Percentiles rank a stretch among this genome's conserved stretches.
These are phyloP conservation scores for Protea cynaroides DNA, from an alignment of 164 flowering plant species.

Conservation along the genomic window DNA sequence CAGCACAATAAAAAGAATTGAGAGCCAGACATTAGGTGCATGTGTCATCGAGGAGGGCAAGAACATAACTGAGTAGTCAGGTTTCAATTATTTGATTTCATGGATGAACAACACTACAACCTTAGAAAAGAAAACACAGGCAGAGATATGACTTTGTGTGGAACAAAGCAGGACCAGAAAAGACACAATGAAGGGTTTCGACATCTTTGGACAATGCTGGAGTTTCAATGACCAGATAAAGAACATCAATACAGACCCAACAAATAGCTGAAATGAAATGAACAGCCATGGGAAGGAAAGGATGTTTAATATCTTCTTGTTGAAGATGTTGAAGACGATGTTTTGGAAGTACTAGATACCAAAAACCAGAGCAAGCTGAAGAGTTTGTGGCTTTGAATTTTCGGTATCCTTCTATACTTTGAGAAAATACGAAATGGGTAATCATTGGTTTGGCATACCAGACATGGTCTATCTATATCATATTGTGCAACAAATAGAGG, in stretches of 20 bases:
- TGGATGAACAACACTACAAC: constrained; percentile 97
- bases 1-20: constrained; percentile 72
- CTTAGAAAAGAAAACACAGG: constrained; percentile 86
- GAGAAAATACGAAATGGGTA: constrained; percentile 15
- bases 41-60: constrained; percentile 61
- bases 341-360: constrained; percentile 90
- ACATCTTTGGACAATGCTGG: constrained; percentile 65
- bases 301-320: constrained; percentile 72
- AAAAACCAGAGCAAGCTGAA: constrained; percentile 61
- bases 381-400: constrained; percentile 31
- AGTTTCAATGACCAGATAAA: constrained; percentile 66
- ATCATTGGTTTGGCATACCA: neutral
- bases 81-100: constrained; percentile 84
- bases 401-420: constrained; percentile 27
- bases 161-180: constrained; percentile 84
- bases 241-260: constrained; percentile 83
- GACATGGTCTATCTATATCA: neutral
- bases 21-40: constrained; percentile 68
- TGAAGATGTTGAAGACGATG: constrained; percentile 83
- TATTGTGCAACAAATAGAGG: neutral
- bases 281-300: constrained; percentile 89
- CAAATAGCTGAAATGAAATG: constrained; percentile 71
- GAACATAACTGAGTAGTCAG: constrained; percentile 75
- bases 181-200: constrained; percentile 63
- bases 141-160: constrained; percentile 91